Evolutionary conservation across 257 asterid genomes (phyloP), one percentile per base, ranked within the genome.

Genomic region (Apocynum venetum): DNA sequence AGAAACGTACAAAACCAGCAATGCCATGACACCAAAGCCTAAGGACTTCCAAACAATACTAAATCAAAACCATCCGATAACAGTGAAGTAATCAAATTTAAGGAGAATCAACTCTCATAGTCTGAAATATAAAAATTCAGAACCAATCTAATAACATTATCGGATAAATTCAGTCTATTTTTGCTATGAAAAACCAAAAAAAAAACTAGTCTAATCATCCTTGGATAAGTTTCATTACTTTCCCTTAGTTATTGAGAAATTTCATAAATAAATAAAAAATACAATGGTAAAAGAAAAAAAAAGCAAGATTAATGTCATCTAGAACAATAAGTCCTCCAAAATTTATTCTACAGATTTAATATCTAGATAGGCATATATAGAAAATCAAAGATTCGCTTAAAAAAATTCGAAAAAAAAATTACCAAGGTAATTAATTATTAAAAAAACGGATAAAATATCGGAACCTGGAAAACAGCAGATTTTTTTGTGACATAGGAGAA

Each of bases 401-500:
- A 41, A 44, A 9, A 31, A 59, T 19, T 44, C 43, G 17, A 59
- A 15, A 78, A 20, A 3, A 12, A 20, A 40, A 4, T 0, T 38
- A 0, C 0, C 0, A 57, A 63, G 8, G 4, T 4, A 9, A 64
- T 4, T 53, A 14, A 53, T 0, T 14, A 66, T 12, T 15, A 19
- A 41, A 41, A 19, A 70, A 70, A 9, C 12, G 43, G 31, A 36
- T 3, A 31, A 25, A 13, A 65, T 14, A 36, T 38, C 1, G 20
- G 9, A 8, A 93, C 98, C 96, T 93, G 98, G 81, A 93, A 93
- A n/a, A 93, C 94, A 46, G 89, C 98, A 20, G 98, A 91, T 8
- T 89, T 75, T 52, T 93, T 92, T 44, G 91, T 83, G 73, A 91
- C 88, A 46, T 40, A 88, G 75, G 97, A 89, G 86, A 93, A 93